Base-by-base conservation (phyloP, 805 yeast genomes). In the Teunomyces kruisii region DNA sequence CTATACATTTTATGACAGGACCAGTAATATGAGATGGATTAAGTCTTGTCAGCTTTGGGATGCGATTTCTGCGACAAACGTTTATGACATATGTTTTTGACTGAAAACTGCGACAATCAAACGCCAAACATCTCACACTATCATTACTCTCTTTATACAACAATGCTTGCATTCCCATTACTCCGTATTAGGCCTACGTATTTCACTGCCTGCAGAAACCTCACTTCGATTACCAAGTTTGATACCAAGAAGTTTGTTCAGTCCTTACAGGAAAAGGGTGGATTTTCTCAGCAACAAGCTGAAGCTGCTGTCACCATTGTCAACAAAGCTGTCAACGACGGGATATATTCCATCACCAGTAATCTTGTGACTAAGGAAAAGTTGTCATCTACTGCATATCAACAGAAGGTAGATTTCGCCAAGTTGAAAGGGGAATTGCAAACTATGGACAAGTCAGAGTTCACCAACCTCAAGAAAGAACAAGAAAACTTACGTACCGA, bases 321-420 rank as follows among this genome's bases (percentile, higher is more conserved):
- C 49, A 74, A 84, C 32, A 74, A 77, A 38, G 89, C 96, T 0
- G 78, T 92, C 24, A 83, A 83, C 55, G 94, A 88, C 51, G 94
- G 96, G 4, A 81, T 90, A 26, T 76, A 78, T 16, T 80, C 85
- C 45, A 83, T 89, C 19, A 82, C 91, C 8, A 75, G 83, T 31
- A 86, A 86, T 57, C 68, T 92, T 45, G 96, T 92, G n/a, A 81
- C 90, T 19, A 84, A 89, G 55, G 97, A 90, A 55, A 82, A 84
- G 36, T 75, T 92, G 37, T 82, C 88, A 26, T 83, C 90, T 53
- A 79, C 90, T 59, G 86, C 96, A 3, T 94, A 94, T 64, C 96
- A 92, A 62, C 98, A 94, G 58, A 88, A 92, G 56, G 97, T 94
- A 27, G 98, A 94, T 61, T 92, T 94, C 74, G 94, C 97, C 31